These are phyloP conservation scores for Nicotiana noctiflora DNA, from an alignment of 257 asterid genomes.

Conservation along the genomic window DNA sequence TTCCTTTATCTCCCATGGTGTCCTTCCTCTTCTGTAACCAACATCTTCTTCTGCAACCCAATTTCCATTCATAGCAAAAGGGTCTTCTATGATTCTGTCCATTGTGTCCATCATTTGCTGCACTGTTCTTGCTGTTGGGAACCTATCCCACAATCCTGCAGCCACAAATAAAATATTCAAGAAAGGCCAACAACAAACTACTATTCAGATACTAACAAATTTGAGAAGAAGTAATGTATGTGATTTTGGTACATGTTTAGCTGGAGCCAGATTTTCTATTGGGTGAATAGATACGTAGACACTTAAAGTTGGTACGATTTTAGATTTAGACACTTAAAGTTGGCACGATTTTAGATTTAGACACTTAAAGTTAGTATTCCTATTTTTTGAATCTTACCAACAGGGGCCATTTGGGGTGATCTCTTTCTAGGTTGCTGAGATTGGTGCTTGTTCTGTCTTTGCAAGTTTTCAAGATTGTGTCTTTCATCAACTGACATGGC, in stretches of 20 bases:
- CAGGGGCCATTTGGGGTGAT: conserved; percentile 38
- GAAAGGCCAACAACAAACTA: not conserved
- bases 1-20: conserved; percentile 84
- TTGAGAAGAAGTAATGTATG: too few species aligned
- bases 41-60: conserved; percentile 17
- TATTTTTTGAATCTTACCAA: conserved; percentile 26
- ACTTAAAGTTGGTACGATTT: too few species aligned
- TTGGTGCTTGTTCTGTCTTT: conserved; percentile 32
- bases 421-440: conserved; percentile 35
- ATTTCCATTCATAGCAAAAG: conserved; percentile 26
- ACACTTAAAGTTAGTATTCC: too few species aligned
- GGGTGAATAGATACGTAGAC: too few species aligned
- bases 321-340: too few species aligned
- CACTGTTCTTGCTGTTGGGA: conserved; percentile 65
- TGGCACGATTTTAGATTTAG: too few species aligned
- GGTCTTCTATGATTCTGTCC: conserved; percentile 67
- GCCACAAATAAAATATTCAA: not conserved
- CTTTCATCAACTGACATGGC: conserved; percentile 33
- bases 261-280: too few species aligned
- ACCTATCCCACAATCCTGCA: conserved; percentile 68
- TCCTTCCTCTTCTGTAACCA: conserved; percentile 46
- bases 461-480: conserved; percentile 42
- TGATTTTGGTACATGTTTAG: too few species aligned
- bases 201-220: too few species aligned
- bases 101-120: conserved; percentile 82